Evolutionary conservation across 148 eudicot species (phyloP), one percentile per base, ranked within the genome.

Genomic region (Arctostaphylos glauca): DNA sequence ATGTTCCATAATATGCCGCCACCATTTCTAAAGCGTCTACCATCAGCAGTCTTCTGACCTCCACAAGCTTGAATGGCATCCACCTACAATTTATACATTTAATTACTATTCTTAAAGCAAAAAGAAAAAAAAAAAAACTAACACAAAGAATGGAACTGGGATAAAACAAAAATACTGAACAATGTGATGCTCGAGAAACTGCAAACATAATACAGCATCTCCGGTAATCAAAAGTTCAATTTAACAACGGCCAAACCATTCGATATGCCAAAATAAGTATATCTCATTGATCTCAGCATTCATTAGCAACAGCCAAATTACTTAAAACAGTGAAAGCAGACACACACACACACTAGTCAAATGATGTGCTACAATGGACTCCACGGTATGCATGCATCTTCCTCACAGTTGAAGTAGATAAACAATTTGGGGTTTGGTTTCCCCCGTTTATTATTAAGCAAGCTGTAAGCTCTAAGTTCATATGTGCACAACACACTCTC

Each of bases 51-150:
- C 90, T 89, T 94, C 88, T 96, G 99, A 74, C 98, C 99, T 76
- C 98, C 98, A 87, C 98, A 96, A 80, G 95, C 91, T 84, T 93
- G 98, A 87, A 96, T 91, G 86, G 99, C 98, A 81, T 91, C 94
- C 81, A 96, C 99, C 98, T 96, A 85, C 82, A 84, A 73, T 80
- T 49, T 76, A 9, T 52, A 31, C 53, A 55, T 18, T 81, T 72
- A 80, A 76, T 49, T 70, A 85, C 74, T 23, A 9, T 18, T 48
- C 47, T 44, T 47, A 80, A 55, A 49, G 0, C 6, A 10, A 79
- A 47, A 19, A 1, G 52, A 82, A 80, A 18, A 10, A 79, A 47
- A 13, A 0, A 46, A 82, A 77, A 18, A 76, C 48, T 72, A 72
- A 72, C 25, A 71, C n/a, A 71, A 43, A 71, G n/a, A 43, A 5